Base-by-base conservation (phyloP, 164 flowering plant genomes). In the Berberis vulgaris region DNA sequence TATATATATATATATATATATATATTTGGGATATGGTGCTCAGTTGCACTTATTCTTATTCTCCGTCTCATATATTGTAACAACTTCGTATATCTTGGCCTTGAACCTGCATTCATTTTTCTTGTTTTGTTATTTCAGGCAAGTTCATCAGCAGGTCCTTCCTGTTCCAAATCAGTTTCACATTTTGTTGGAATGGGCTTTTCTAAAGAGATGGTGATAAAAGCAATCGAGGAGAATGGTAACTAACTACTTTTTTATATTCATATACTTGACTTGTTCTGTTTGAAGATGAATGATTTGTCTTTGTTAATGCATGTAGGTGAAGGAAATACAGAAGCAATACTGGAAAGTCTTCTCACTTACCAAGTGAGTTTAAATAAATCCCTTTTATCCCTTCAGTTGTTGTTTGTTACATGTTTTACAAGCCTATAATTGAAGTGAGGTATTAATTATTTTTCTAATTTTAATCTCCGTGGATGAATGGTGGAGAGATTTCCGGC, bases 181-280 rank as follows among this genome's bases (percentile, higher is more conserved):
- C 81, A 83, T 69, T 88, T 92, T 67, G 62, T 83, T 41, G 87
- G 76, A 42, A 84, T 85, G 91, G 96, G 96, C 10, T 92, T 92
- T 72, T 38, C 80, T 38, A 81, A 73, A 63, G 68, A 78, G 41
- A 46, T 75, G 79, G 88, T 92, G 45, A 60, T 54, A 4, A 83
- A 80, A 70, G 95, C 81, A 57, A 81, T 92, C 57, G 68, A 84
- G 62, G 85, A 85, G 71, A 80, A 82, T 74, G 93, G 98, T 92
- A 79, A 58, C 5, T 45, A 63, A 26, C 26, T 2, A 38, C 2
- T 43, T 6, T 41, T 7, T 68, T 26, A 53, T 7, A 62, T 41
- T 13, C 49, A 64, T 26, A 8, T 52, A 59, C 64, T 62, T 43
- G 26, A 39, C 44, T 12, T 43, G 6, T 39, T 3, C 5, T 42